Evolutionary conservation across 495 filamentous ascomycete species (phyloP), one percentile per base, ranked within the genome.

Genomic region (Hyaloscypha bicolor): DNA sequence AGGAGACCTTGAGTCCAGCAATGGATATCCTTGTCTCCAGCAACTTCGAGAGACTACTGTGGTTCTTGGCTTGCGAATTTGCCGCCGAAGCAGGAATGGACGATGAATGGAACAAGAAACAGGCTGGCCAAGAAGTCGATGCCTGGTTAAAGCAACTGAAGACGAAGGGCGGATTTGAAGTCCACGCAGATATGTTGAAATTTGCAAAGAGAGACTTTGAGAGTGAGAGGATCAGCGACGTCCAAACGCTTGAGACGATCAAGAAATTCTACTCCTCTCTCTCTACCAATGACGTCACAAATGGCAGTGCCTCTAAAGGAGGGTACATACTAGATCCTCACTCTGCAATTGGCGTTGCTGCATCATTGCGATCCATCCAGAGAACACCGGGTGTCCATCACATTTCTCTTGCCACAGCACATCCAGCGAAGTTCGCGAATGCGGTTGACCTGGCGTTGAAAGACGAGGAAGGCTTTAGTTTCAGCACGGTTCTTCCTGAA

Each of bases 21-120:
- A 99, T 99, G 95, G 95, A 98, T 76, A 97, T 97, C 62, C 83
- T 98, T 14, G 93, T 97, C 42, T 91, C 87, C 62, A 93, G 89
- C 76, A 99, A 99, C 82, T 97, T 99, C 76, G 95, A 99, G 82
- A 86, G 95, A 32, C 83, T 99, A 0, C 82, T 99, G n/a, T 97
- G 94, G 94, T 97, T 90, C 81, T 82, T 97, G 12, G 88, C 92
- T 2, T 88, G 90, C 76, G 81, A 88, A 65, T 87, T 85, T 68
- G 83, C 85, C 31, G 65, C 77, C 11, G 74, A 73, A 51, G 78
- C 78, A 30, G 79, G 79, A n/a, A 82, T 86, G 81, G 82, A 86
- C 64, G 84, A 83, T 55, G 79, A 87, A 69, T 85, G 80, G 73
- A 85, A 82, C 72, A 84, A 82, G 72, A 82, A 79, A 68, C 82